Evolutionary conservation across 2,329 filamentous ascomycete species (phyloP), one percentile per base, ranked within the genome.

Genomic region (Aaosphaeria arxii): DNA sequence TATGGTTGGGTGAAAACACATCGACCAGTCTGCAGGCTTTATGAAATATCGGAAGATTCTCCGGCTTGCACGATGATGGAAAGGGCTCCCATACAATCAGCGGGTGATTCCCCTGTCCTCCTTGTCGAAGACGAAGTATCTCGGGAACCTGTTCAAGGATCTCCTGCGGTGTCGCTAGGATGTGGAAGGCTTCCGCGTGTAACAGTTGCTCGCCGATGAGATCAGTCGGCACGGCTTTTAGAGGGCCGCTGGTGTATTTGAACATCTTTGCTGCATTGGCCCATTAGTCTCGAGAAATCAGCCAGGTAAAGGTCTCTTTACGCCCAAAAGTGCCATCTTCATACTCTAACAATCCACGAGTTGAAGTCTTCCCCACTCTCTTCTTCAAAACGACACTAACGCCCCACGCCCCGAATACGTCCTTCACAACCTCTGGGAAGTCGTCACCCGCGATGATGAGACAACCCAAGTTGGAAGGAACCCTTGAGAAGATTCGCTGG

Each of bases 1-100:
- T 32, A 43, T 61, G 58, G 46, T 63, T 63, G 4, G 58, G 58
- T 31, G 57, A 63, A 47, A 61, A 59, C 5, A 63, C 48, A 39
- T 59, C 51, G 28, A 60, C 58, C 4, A 55, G 33, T 24, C 49
- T 50, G 40, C 52, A 55, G 4, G 59, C 56, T 31, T 50, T 28
- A 1, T 51, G 24, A 32, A 56, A 54, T 1, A 41, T n/a, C 5
- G 45, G 33, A 4, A 40, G 44, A 35, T 54, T 55, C 4, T 35
- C n/a, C 7, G 33, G 31, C 11, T 36, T 46, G 24, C 58, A 61
- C 4, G 54, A 38, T 11, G 47, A 45, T n/a, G 59, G 59, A 6
- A 60, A 35, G 5, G 57, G 57, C 38, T 62, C 59, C 59, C 56
- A 59, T n/a, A 59, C 53, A 11, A 62, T 48, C 6, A 56, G 38